A percentile compares a stretch with the other conserved stretches of the same genome.
These are phyloP conservation scores for Dothistroma pini DNA, from an alignment of 2,329 filamentous ascomycete species.

Conservation along the genomic window DNA sequence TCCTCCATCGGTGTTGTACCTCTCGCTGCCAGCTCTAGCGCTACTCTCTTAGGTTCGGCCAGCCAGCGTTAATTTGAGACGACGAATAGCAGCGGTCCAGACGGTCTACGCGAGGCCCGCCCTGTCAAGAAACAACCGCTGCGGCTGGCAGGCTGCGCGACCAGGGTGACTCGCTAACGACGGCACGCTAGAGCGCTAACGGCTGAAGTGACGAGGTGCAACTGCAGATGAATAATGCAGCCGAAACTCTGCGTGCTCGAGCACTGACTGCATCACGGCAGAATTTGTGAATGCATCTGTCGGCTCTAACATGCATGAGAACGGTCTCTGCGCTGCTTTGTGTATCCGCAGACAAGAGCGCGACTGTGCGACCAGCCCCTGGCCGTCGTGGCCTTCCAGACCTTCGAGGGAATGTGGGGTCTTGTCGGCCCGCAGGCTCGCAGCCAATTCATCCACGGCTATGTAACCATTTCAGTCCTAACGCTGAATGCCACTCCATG, in stretches of 20 bases:
- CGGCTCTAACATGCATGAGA: background rate
- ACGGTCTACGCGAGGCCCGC: background rate
- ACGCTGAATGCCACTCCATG: background rate
- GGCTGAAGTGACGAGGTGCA: background rate
- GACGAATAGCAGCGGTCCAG: background rate
- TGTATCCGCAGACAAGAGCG: background rate
- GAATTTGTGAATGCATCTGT: background rate
- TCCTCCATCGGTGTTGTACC: conserved; percentile 2
- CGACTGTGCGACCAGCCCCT: background rate
- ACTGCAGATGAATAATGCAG: background rate
- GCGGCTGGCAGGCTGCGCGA: no score
- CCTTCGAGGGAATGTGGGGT: background rate
- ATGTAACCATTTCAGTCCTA: background rate
- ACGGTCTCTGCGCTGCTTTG: background rate
- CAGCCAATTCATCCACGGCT: background rate
- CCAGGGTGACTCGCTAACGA: background rate
- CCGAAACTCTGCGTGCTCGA: background rate
- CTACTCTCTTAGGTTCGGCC: background rate
- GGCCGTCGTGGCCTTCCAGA: conserved; percentile 1
- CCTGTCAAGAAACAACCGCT: background rate
- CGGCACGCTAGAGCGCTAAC: background rate
- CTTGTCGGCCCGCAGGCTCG: background rate
- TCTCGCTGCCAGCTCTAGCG: conserved; percentile 4
- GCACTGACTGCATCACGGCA: background rate
- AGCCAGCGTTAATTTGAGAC: background rate